These are phyloP conservation scores for Cardiospermum halicacabum DNA, from an alignment of 345 rosid species.

Conservation along the genomic window DNA sequence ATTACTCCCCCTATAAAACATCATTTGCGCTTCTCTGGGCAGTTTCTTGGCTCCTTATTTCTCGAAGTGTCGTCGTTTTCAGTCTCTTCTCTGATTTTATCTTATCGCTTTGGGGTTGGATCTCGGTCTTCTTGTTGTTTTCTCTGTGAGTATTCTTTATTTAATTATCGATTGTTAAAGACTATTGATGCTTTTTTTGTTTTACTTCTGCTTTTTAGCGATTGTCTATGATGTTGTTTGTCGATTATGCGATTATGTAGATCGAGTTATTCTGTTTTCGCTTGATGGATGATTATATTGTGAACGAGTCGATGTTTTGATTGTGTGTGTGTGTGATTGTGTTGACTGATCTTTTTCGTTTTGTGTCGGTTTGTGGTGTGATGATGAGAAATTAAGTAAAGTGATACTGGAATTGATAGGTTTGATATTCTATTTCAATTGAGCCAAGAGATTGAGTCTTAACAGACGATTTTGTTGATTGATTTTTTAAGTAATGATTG, in stretches of 20 bases:
- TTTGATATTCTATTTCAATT: background rate
- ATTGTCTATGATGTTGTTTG: constrained; percentile 7
- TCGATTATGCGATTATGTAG: background rate
- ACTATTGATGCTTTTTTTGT: background rate
- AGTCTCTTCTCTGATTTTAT: constrained; percentile 3
- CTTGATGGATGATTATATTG: background rate
- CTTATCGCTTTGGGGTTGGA: constrained; percentile 18
- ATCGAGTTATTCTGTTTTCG: background rate
- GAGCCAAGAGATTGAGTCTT: background rate
- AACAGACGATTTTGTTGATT: background rate
- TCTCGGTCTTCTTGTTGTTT: constrained; percentile 22
- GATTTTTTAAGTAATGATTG: background rate
- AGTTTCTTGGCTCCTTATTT: constrained; percentile 17
- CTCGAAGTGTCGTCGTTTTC: constrained; percentile 12
- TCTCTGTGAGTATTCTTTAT: constrained; percentile 11
- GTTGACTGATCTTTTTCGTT: constrained; percentile 6
- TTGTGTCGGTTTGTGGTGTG: background rate
- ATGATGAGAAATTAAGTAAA: background rate
- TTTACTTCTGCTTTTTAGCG: background rate
- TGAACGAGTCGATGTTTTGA: constrained; percentile 3
- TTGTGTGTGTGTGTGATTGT: background rate
- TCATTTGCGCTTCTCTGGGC: constrained; percentile 6
- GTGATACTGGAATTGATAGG: background rate
- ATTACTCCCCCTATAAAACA: constrained; percentile 4
- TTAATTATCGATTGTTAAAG: background rate